Evolutionary conservation across 306 rosid genomes (phyloP).

Genomic region (Corylus avellana): DNA sequence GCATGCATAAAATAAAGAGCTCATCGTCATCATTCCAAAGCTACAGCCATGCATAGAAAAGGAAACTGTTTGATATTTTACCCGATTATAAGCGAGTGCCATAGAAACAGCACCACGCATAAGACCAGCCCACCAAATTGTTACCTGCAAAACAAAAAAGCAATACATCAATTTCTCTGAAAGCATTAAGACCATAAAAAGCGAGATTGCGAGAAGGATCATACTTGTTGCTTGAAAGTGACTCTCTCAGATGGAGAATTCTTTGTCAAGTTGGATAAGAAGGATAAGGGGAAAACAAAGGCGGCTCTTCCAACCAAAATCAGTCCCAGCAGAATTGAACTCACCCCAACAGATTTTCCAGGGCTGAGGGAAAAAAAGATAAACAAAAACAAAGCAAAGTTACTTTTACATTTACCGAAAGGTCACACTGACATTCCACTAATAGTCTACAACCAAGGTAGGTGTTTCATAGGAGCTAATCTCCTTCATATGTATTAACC

Average conservation of each 20-base stretch:
- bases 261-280: constrained; percentile 80
- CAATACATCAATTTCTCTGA: constrained; percentile 13
- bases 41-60: constrained; percentile 15
- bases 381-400: constrained; percentile 21
- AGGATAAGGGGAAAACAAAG: constrained; percentile 83
- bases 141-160: constrained; percentile 52
- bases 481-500: constrained; percentile 5
- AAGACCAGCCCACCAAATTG: constrained; percentile 99
- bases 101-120: constrained; percentile 99
- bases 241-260: constrained; percentile 63
- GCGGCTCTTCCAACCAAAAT: constrained; percentile 95
- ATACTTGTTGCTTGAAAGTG: constrained; percentile 83
- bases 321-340: constrained; percentile 80
- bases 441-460: neutral
- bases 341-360: constrained; percentile 75
- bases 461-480: constrained; percentile 10
- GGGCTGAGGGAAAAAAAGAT: constrained; percentile 52
- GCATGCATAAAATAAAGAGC: constrained; percentile 30
- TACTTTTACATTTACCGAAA: constrained; percentile 18
- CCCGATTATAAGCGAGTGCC: constrained; percentile 97
- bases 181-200: neutral
- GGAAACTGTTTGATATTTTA: constrained; percentile 30
- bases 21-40: neutral
- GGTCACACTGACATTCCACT: neutral
- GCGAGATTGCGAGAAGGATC: constrained; percentile 23